phyloP scores from a whole-genome alignment of 2,329 filamentous ascomycete species.

The Colletotrichum truncatum region DNA sequence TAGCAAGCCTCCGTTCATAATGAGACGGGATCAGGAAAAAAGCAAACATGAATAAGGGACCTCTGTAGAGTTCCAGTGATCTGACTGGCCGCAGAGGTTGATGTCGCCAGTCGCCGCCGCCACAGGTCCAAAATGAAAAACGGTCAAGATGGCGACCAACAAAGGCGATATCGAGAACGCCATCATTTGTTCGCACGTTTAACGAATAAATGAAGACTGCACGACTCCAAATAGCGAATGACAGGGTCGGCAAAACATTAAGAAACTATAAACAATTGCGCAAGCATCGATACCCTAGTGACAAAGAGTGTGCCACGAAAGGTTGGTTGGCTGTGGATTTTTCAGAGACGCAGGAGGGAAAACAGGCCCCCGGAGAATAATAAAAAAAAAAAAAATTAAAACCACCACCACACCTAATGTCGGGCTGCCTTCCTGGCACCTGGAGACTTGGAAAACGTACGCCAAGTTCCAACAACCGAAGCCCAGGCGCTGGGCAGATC shows the following conservation, averaged over 20 bases:
- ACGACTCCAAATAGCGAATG: neutral
- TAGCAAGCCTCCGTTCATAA: neutral
- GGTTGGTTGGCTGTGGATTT: neutral
- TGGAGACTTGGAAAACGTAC: neutral
- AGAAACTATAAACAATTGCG: neutral
- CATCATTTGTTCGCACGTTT: slow-evolving; percentile 14
- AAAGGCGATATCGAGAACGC: neutral
- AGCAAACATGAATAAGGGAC: slow-evolving; percentile 27
- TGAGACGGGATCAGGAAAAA: neutral
- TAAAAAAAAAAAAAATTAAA: neutral
- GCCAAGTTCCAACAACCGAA: neutral
- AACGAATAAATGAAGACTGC: neutral
- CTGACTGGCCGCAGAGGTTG: slow-evolving; percentile 25
- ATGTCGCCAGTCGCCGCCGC: slow-evolving; percentile 9
- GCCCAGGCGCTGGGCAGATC: slow-evolving; percentile 1
- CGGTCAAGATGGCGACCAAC: neutral
- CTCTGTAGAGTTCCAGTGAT: slow-evolving; percentile 28
- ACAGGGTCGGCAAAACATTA: slow-evolving; percentile 1
- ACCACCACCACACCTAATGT: neutral
- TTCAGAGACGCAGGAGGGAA: neutral
- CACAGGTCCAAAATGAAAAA: slow-evolving; percentile 1
- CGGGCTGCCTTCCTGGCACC: neutral
- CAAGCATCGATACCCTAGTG: slow-evolving; percentile 10
- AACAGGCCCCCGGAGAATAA: neutral
- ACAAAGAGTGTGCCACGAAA: neutral